Base-by-base conservation (phyloP, 2,329 filamentous ascomycete species). In the Chaetomium globosum region DNA sequence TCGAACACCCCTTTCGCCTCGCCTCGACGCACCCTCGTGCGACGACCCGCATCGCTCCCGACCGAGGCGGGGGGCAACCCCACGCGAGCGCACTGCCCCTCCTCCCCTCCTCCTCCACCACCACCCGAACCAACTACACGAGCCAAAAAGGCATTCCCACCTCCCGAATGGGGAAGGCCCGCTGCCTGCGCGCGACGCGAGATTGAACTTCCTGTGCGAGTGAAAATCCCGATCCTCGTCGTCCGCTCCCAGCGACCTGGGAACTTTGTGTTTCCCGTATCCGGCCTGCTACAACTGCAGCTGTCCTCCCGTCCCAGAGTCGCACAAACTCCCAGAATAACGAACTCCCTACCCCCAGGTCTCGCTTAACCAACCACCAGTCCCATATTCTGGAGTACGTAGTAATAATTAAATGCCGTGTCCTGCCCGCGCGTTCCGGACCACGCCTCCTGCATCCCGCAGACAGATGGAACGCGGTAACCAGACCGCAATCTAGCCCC, bases 111-210 rank as follows among this genome's bases (percentile, higher is more conserved):
- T 19, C 51, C 6, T 5, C 52, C 16, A 43, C 39, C 39, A 43
- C 33, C 33, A 36, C 33, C 33, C 33, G 33, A 36, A 36, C 33
- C 33, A 10, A 36, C 9, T 36, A 9, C 33, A 36, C 33, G 9
- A 12, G 36, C 36, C 36, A 36, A 36, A 55, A 56, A 8, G 21
- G 43, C 16, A 16, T 51, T 52, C 23, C 21, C 26, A 23, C 16
- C 46, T 52, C 58, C 58, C 46, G 26, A 60, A 60, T 30, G 49
- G 26, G 58, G 48, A 53, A 60, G 57, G 49, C 49, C 49, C 21
- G 33, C 23, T n/a, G 57, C 57, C 31, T 19, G 46, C 26, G 52
- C 33, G n/a, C 52, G 46, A 48, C 46, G 46, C n/a, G 31, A 48
- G 12, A 39, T 10, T 36, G 31, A 26, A 43, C 21, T 23, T 56